Base-by-base conservation (phyloP, 305 asterid species). In the Fraxinus albicans region DNA sequence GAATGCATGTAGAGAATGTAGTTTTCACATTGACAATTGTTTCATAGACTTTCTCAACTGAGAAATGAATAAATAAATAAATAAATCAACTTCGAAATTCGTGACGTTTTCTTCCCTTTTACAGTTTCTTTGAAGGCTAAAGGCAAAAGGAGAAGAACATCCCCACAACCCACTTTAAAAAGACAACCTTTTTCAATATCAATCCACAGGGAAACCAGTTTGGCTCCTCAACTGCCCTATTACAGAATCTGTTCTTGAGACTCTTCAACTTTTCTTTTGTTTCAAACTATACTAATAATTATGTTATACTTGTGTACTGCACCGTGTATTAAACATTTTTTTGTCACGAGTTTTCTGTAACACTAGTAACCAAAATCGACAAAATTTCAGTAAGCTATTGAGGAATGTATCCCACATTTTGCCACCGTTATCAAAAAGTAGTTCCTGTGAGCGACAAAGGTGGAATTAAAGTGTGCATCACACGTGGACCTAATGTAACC, bases 1-100 rank as follows among this genome's bases (percentile, higher is more conserved):
- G 84, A 89, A 81, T 78, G 88, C 88, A 88, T 83, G 67, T 9
- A 76, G 36, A 77, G 83, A 82, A 86, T 79, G 84, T 65, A 84
- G 78, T 67, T 87, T 77, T 60, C 70, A 21, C 50, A 40, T 33
- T 55, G 70, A 70, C 78, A 63, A 23, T 63, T 63, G 17, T 63
- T 23, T 63, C 34, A 58, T 2, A 19, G 27, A 7, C 27, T 58
- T 5, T 58, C 9, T 58, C 69, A 58, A 19, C 21, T 4, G 69
- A 38, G 33, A 63, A 9, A 25, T 0, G 10, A 4, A 9, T 35
- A 58, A 35, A 40, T 2, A 3, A 79, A 29, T 29, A 29, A 29
- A 63, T 12, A 79, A 67, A 21, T 27, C 6, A 8, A 10, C 25
- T 25, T 53, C 2, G 19, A 29, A 31, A 55, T 13, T 29, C 10